Evolutionary conservation across 192 early-diverging fungal genomes (phyloP), one percentile per base, ranked within the genome.

Genomic region (Backusella luteola): DNA sequence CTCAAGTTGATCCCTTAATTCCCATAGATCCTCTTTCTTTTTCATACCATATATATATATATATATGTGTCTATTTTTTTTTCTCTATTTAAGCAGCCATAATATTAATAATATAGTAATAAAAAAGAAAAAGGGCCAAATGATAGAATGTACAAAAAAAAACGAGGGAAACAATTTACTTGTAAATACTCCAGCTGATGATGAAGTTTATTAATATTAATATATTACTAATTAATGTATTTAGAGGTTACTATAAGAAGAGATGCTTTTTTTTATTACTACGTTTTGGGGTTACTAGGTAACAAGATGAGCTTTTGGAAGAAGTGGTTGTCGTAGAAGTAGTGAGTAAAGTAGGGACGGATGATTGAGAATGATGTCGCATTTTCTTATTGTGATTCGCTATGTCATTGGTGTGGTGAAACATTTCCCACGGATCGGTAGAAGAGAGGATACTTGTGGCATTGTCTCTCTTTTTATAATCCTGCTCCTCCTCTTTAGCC

Each of bases 341-440:
- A n/a, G 74, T 42, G 14, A 53, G 42, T 66, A 75, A 44, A 42
- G 74, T 42, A 35, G 66, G 74, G 19, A 67, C 19, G 41, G 74
- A 75, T 19, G 74, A 53, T 21, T 42, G 63, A 39, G 74, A 71
- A 42, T 49, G 44, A 39, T 77, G 76, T 29, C 76, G 69, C 29
- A 77, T 34, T n/a, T 73, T 71, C 41, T 73, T 77, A 21, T 77
- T 67, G 49, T 66, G 46, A n/a, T 29, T 63, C 21, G 23, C 12
- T 29, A 29, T 29, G 29, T 63, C 56, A 29, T 15, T 63, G 23
- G 56, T 63, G 21, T 63, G 56, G 26, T 63, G 46, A 29, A 77
- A 52, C n/a, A 42, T 66, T 44, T 77, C 76, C 59, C 70, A 67
- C 29, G 70, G 69, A 73, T 73, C 76, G 42, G 35, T 59, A 21